Conservation (phyloP, 352 stramenopile species). For the Pythium volutum region DNA sequence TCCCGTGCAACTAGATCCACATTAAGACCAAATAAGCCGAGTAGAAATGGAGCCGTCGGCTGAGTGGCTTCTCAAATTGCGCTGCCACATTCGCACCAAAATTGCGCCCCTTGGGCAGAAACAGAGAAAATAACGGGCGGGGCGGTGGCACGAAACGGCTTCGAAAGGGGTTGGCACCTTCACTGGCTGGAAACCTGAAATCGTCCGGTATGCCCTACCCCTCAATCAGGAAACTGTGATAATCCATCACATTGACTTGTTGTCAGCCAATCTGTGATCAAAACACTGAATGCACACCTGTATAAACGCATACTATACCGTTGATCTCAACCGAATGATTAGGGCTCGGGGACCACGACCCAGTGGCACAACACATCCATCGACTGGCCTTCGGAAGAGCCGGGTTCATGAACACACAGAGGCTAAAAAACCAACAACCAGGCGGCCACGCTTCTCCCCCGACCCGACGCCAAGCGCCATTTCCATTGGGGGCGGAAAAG, state of each 20-base stretch:
- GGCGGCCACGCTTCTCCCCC: slow-evolving; percentile 1
- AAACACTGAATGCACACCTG: not conserved
- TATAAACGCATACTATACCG: not conserved
- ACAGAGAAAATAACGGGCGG: not conserved
- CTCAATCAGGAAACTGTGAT: slow-evolving; percentile 5
- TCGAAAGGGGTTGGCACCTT: not conserved
- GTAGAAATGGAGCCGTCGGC: too few relatives aligned
- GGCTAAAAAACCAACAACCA: not conserved
- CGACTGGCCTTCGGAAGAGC: slow-evolving; percentile 11
- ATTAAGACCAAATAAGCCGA: too few relatives aligned
- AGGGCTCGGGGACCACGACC: not conserved
- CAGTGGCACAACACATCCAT: slow-evolving; percentile 5
- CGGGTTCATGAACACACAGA: too few relatives aligned
- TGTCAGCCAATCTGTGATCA: not conserved
- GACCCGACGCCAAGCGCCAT: not conserved
- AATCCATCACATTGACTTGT: not conserved
- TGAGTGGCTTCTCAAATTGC: too few relatives aligned
- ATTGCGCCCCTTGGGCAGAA: too few relatives aligned
- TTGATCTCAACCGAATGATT: slow-evolving; percentile 8
- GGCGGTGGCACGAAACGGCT: not conserved
- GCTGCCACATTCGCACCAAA: too few relatives aligned
- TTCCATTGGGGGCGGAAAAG: not conserved
- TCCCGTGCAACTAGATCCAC: too few relatives aligned
- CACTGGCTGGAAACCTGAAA: slow-evolving; percentile 1
- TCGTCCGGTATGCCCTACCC: slow-evolving; percentile 1